These are phyloP conservation scores for Blastosporella zonata DNA, from an alignment of 1,284 basidiomycete species.

Conservation along the genomic window DNA sequence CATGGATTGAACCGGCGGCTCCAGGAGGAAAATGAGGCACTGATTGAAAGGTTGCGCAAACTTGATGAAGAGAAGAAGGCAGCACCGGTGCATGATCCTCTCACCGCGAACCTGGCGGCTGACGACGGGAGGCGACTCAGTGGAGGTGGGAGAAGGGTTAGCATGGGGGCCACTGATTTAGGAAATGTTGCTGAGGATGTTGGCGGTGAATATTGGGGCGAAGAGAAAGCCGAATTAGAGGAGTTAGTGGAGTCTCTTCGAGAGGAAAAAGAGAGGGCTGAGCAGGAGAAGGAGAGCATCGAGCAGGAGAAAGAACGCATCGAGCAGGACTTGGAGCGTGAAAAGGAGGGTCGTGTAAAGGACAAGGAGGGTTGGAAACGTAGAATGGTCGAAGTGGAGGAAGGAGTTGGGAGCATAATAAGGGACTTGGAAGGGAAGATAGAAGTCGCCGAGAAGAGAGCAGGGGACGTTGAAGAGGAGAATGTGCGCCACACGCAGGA, in stretches of 20 bases:
- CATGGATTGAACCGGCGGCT: constrained; percentile 77
- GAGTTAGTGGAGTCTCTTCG: constrained; percentile 49
- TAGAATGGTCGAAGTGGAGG: constrained; percentile 66
- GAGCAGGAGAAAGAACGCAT: constrained; percentile 38
- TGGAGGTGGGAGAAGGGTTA: constrained; percentile 42
- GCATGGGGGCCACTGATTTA: constrained; percentile 46
- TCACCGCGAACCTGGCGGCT: constrained; percentile 13
- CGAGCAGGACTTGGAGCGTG: constrained; percentile 44
- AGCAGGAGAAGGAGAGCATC: constrained; percentile 34
- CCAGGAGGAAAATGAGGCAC: constrained; percentile 75
- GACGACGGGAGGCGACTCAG: constrained; percentile 24
- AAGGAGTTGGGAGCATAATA: constrained; percentile 63
- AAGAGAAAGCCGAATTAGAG: constrained; percentile 60
- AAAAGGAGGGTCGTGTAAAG: constrained; percentile 50
- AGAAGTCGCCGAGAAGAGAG: constrained; percentile 46
- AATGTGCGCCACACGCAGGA: constrained; percentile 41
- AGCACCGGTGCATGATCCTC: constrained; percentile 25
- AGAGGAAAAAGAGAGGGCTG: constrained; percentile 40
- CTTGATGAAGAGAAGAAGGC: constrained; percentile 45
- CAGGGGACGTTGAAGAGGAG: constrained; percentile 38
- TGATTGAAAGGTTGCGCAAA: constrained; percentile 47
- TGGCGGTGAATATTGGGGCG: constrained; percentile 56
- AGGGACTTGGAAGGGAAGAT: constrained; percentile 58
- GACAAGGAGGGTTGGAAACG: constrained; percentile 69
- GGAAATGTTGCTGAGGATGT: constrained; percentile 61